Evolutionary conservation across 805 yeast genomes (phyloP).

Genomic region (Ogataea pignaliae): DNA sequence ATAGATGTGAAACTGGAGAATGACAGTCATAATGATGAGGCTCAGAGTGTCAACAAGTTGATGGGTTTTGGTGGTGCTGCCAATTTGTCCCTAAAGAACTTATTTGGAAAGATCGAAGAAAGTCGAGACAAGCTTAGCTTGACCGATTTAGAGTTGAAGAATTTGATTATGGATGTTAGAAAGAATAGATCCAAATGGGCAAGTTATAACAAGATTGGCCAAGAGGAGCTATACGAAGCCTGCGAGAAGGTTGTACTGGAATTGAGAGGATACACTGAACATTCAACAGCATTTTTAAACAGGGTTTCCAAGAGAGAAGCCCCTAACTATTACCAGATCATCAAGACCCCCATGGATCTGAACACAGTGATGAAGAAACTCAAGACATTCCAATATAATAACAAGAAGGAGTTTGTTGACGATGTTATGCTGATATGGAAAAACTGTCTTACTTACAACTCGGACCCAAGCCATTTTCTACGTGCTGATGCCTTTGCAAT

Average conservation of each 20-base stretch:
- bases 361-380: constrained; percentile 91
- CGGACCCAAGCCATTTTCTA: constrained; percentile 90
- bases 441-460: constrained; percentile 87
- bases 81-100: constrained; percentile 71
- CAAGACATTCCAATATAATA: constrained; percentile 73
- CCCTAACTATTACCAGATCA: constrained; percentile 87
- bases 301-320: constrained; percentile 98
- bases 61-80: constrained; percentile 57
- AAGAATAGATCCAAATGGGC: constrained; percentile 98
- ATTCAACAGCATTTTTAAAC: constrained; percentile 91
- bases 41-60: constrained; percentile 24
- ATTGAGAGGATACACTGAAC: constrained; percentile 88
- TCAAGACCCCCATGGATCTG: constrained; percentile 93
- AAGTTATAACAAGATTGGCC: constrained; percentile 90
- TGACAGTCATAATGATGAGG: constrained; percentile 18
- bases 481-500: constrained; percentile 92
- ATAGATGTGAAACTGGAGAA: constrained; percentile 12
- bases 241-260: constrained; percentile 94
- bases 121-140: constrained; percentile 71
- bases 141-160: constrained; percentile 78
- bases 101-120: constrained; percentile 71
- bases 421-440: constrained; percentile 94
- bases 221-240: constrained; percentile 95
- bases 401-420: constrained; percentile 88
- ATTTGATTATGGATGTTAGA: constrained; percentile 84